Conservation (phyloP, 352 stramenopile genomes). For the Saprolegnia diclina region DNA sequence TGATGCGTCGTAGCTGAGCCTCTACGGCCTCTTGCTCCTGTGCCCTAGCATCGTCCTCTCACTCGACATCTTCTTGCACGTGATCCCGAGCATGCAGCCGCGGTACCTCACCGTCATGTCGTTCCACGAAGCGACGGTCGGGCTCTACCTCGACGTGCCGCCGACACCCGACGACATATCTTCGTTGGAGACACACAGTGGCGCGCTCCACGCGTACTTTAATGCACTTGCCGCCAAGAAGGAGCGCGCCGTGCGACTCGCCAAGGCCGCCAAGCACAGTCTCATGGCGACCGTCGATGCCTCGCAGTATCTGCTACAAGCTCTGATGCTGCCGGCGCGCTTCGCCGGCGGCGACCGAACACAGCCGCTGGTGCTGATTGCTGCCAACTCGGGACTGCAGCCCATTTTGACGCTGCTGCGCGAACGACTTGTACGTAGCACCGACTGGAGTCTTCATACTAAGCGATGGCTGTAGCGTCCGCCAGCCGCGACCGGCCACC, state of each 20-base stretch:
- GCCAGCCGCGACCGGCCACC: neutral
- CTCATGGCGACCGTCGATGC: conserved; percentile 3
- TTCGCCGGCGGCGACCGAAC: conserved; percentile 39
- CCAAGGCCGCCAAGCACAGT: neutral
- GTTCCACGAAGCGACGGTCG: conserved; percentile 85
- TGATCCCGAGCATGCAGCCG: conserved; percentile 91
- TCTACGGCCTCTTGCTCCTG: conserved; percentile 86
- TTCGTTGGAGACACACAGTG: neutral
- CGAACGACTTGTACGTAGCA: conserved; percentile 51
- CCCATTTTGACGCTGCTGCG: conserved; percentile 96
- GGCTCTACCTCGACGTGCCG: conserved; percentile 95
- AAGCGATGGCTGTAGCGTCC: neutral
- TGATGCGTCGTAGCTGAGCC: conserved; percentile 1
- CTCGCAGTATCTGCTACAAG: neutral
- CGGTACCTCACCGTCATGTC: conserved; percentile 98
- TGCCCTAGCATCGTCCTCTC: conserved; percentile 61
- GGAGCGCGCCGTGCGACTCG: neutral
- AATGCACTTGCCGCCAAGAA: conserved; percentile 15
- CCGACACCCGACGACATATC: conserved; percentile 41
- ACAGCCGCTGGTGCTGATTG: conserved; percentile 93
- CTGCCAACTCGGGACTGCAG: conserved; percentile 95
- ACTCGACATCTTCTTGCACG: conserved; percentile 81
- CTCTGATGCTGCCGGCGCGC: conserved; percentile 27
- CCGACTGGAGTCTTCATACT: neutral
- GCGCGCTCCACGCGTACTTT: conserved; percentile 5